A percentile compares a stretch with the other conserved stretches of the same genome.
These are phyloP conservation scores for Xylaria bambusicola DNA, from an alignment of 495 filamentous ascomycete species.

Conservation along the genomic window DNA sequence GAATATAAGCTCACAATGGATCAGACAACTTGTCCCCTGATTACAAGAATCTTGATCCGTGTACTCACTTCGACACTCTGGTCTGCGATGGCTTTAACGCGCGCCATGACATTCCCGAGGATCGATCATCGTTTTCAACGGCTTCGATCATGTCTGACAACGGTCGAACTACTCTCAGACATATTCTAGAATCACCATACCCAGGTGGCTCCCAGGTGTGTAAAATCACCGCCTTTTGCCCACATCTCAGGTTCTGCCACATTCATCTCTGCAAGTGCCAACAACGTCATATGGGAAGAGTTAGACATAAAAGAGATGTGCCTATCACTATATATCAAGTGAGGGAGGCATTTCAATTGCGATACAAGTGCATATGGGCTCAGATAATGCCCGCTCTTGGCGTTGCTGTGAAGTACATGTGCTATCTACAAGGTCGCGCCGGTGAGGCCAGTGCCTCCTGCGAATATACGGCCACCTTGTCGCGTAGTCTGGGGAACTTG, in stretches of 20 bases:
- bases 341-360: no score
- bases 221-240: background rate
- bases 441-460: no score
- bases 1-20: slow-evolving; percentile 16
- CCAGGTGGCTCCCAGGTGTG: slow-evolving; percentile 44
- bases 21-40: slow-evolving; percentile 63
- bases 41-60: slow-evolving; percentile 65
- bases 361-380: no score
- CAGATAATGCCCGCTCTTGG: no score
- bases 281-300: background rate
- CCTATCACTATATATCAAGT: no score
- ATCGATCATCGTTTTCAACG: slow-evolving; percentile 62
- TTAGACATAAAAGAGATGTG: no score
- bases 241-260: background rate
- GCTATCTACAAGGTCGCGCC: no score
- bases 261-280: background rate
- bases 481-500: background rate
- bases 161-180: slow-evolving; percentile 59
- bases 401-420: no score
- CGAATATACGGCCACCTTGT: no score
- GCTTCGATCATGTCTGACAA: slow-evolving; percentile 62
- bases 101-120: slow-evolving; percentile 66
- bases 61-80: slow-evolving; percentile 64
- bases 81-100: slow-evolving; percentile 70
- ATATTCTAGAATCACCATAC: slow-evolving; percentile 63